phyloP scores from a whole-genome alignment of 2,329 filamentous ascomycete species.

The Penicillium sp. region DNA sequence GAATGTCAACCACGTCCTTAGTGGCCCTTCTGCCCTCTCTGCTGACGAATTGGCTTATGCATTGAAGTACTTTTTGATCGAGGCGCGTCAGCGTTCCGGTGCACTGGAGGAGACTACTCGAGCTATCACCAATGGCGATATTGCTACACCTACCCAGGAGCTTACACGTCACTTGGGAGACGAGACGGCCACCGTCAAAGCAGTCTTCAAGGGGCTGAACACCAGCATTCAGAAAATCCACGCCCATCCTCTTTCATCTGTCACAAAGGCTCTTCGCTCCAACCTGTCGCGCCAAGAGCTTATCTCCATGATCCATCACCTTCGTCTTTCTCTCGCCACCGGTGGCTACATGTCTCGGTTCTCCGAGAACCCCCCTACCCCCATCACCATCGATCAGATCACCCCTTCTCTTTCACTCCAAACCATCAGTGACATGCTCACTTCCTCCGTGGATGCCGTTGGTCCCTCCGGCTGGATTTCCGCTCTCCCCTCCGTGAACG shows the following conservation, averaged over 20 bases:
- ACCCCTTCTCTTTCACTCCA: slow-evolving; percentile 39
- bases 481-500: slow-evolving; percentile 34
- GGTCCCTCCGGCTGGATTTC: slow-evolving; percentile 50
- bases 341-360: slow-evolving; percentile 45
- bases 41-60: slow-evolving; percentile 41
- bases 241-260: slow-evolving; percentile 29
- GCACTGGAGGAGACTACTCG: slow-evolving; percentile 34
- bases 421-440: slow-evolving; percentile 43
- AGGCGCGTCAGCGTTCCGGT: slow-evolving; percentile 37
- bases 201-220: slow-evolving; percentile 41
- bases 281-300: slow-evolving; percentile 40
- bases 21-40: slow-evolving; percentile 35
- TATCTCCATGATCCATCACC: slow-evolving; percentile 43
- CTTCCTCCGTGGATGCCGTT: slow-evolving; percentile 48
- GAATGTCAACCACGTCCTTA: slow-evolving; percentile 38
- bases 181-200: slow-evolving; percentile 26
- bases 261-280: slow-evolving; percentile 38
- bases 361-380: slow-evolving; percentile 39
- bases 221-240: slow-evolving; percentile 39
- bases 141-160: slow-evolving; percentile 23
- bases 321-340: slow-evolving; percentile 44
- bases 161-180: slow-evolving; percentile 18
- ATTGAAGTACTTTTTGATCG: slow-evolving; percentile 40
- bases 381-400: slow-evolving; percentile 36
- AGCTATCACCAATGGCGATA: slow-evolving; percentile 31